Conservation (phyloP, 805 yeast genomes). For the Saccharomycopsis sp. region DNA sequence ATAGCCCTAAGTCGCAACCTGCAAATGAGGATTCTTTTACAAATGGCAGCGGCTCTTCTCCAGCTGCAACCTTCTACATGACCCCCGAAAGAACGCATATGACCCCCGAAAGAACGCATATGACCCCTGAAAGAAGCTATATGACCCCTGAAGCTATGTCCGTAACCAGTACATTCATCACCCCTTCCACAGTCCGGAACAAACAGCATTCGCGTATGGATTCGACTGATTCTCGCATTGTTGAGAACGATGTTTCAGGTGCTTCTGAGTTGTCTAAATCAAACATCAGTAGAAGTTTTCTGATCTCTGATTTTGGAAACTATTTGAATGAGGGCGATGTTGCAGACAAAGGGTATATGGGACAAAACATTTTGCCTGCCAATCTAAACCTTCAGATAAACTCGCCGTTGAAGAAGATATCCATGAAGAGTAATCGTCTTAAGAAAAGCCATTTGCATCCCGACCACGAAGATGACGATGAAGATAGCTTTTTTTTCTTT, state of each 20-base stretch:
- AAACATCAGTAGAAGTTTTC: background rate
- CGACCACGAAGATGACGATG: background rate
- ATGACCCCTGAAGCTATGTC: background rate
- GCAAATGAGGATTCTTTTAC: background rate
- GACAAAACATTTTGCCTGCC: background rate
- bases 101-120: background rate
- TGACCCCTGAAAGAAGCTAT: background rate
- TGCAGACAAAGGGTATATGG: background rate
- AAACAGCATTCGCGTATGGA: background rate
- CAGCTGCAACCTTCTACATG: background rate
- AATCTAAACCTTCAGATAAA: background rate
- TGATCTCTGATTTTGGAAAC: background rate
- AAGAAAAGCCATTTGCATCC: background rate
- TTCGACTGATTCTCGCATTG: background rate
- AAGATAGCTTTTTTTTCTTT: background rate
- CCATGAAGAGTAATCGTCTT: background rate
- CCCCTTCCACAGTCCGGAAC: background rate
- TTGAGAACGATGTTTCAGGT: too few relatives aligned
- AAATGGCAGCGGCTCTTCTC: background rate
- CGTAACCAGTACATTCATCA: background rate
- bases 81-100: background rate
- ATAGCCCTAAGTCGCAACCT: background rate
- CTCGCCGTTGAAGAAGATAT: background rate
- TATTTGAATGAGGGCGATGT: background rate
- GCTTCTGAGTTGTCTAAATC: background rate